Conservation (phyloP, 208 protist genomes). For the Trypanosoma caninum region DNA sequence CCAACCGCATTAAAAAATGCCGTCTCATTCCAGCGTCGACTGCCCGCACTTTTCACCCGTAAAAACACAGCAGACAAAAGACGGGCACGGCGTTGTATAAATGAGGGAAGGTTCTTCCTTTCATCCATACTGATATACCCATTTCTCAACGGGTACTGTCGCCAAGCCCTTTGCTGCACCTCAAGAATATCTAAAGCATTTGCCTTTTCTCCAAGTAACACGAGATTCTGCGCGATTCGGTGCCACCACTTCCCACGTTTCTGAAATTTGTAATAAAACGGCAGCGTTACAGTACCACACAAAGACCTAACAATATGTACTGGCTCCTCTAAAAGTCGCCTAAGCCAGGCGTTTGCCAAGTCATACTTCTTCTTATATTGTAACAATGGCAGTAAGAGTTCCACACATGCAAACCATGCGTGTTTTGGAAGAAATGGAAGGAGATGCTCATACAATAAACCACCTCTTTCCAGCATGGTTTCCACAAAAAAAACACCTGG, state of each 20-base stretch:
- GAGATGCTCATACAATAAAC: slow-evolving; percentile 55
- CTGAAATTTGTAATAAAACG: slow-evolving; percentile 51
- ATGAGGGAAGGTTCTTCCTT: slow-evolving; percentile 24
- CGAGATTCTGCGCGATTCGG: slow-evolving; percentile 57
- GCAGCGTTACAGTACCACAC: slow-evolving; percentile 26
- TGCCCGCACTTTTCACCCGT: not conserved
- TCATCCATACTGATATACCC: not conserved
- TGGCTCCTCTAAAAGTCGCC: slow-evolving; percentile 48
- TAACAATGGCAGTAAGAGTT: slow-evolving; percentile 54
- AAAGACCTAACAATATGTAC: slow-evolving; percentile 34
- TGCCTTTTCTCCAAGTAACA: slow-evolving; percentile 40
- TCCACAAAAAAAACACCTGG: slow-evolving; percentile 6
- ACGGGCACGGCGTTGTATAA: slow-evolving; percentile 58
- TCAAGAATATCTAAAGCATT: slow-evolving; percentile 50
- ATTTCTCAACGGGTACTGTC: slow-evolving; percentile 5
- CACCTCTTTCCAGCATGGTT: slow-evolving; percentile 36
- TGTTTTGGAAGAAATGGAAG: slow-evolving; percentile 68
- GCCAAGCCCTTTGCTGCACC: slow-evolving; percentile 34
- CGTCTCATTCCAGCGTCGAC: not conserved
- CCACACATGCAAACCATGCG: slow-evolving; percentile 62
- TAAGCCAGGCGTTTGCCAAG: slow-evolving; percentile 61
- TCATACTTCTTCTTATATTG: slow-evolving; percentile 48
- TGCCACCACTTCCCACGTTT: slow-evolving; percentile 65
- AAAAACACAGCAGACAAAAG: slow-evolving; percentile 63
- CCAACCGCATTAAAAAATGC: slow-evolving; percentile 55